Evolutionary conservation across 2,329 filamentous ascomycete genomes (phyloP).

Genomic region (Aspergillus tanneri): DNA sequence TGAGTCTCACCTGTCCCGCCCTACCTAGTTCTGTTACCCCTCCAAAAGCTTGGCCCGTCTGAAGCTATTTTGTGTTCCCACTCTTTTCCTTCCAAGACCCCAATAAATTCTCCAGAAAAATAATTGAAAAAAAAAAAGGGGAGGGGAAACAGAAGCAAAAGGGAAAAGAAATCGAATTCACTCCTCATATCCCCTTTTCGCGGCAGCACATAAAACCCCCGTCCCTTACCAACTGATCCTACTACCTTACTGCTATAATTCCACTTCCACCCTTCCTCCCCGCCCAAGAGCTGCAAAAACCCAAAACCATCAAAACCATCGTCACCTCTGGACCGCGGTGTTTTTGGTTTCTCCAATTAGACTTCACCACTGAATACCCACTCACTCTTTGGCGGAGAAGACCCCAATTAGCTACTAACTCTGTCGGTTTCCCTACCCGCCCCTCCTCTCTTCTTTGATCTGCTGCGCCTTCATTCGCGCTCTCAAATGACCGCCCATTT

Average conservation of each 20-base stretch:
- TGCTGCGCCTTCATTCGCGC: slow-evolving; percentile 4
- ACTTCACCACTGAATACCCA: too few relatives aligned
- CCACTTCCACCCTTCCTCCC: too few relatives aligned
- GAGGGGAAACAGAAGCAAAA: not conserved
- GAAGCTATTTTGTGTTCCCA: slow-evolving; percentile 6
- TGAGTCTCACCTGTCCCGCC: slow-evolving; percentile 1
- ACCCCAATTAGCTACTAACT: slow-evolving; percentile 8
- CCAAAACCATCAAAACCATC: slow-evolving; percentile 1
- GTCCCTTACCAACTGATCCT: too few relatives aligned
- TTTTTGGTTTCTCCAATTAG: slow-evolving; percentile 25
- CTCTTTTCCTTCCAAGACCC: not conserved
- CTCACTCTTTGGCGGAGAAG: slow-evolving; percentile 21
- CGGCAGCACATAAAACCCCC: too few relatives aligned
- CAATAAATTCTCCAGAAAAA: not conserved
- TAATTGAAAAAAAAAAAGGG: not conserved
- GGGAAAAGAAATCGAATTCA: slow-evolving; percentile 9
- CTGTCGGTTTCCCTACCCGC: slow-evolving; percentile 26
- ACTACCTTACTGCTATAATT: too few relatives aligned
- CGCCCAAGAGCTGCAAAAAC: not conserved
- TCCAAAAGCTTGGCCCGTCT: slow-evolving; percentile 15
- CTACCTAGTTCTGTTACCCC: slow-evolving; percentile 13
- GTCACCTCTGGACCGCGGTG: slow-evolving; percentile 19
- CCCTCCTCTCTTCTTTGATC: slow-evolving; percentile 18
- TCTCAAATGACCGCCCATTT: slow-evolving; percentile 17
- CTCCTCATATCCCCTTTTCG: too few relatives aligned